Percentiles rank a stretch among this genome's conserved stretches.
These are phyloP conservation scores for Cicer arietinum DNA, from an alignment of 306 rosid genomes.

Conservation along the genomic window DNA sequence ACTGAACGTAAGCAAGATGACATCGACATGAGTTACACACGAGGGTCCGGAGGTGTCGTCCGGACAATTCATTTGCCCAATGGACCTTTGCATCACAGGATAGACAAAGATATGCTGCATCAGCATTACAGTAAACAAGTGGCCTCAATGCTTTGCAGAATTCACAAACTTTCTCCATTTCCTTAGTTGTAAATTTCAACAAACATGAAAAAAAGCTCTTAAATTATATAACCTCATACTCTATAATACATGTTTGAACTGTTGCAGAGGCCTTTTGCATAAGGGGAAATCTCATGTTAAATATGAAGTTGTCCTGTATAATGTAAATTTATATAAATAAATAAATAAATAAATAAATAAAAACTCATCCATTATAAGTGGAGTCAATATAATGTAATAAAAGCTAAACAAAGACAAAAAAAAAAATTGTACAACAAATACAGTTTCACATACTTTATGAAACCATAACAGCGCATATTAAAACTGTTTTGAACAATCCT, in stretches of 20 bases:
- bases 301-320: slow-evolving; percentile 9
- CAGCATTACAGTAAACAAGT: slow-evolving; percentile 81
- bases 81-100: slow-evolving; percentile 91
- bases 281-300: slow-evolving; percentile 6
- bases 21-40: slow-evolving; percentile 68
- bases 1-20: slow-evolving; percentile 59
- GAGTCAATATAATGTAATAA: slow-evolving; percentile 33
- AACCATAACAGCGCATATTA: slow-evolving; percentile 8
- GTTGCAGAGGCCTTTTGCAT: not conserved
- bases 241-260: not conserved
- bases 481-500: not conserved
- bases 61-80: slow-evolving; percentile 77
- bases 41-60: slow-evolving; percentile 67
- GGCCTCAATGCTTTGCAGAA: slow-evolving; percentile 78
- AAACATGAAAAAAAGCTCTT: slow-evolving; percentile 27
- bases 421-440: slow-evolving; percentile 8
- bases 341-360: not conserved
- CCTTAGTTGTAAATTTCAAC: slow-evolving; percentile 35
- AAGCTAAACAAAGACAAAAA: slow-evolving; percentile 18
- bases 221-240: slow-evolving; percentile 27
- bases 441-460: slow-evolving; percentile 26
- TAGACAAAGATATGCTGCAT: slow-evolving; percentile 88
- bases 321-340: not conserved
- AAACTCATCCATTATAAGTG: slow-evolving; percentile 30
- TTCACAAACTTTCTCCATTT: slow-evolving; percentile 84